These are phyloP conservation scores for Sphaerulina musiva DNA, from an alignment of 2,329 filamentous ascomycete genomes.

Conservation along the genomic window DNA sequence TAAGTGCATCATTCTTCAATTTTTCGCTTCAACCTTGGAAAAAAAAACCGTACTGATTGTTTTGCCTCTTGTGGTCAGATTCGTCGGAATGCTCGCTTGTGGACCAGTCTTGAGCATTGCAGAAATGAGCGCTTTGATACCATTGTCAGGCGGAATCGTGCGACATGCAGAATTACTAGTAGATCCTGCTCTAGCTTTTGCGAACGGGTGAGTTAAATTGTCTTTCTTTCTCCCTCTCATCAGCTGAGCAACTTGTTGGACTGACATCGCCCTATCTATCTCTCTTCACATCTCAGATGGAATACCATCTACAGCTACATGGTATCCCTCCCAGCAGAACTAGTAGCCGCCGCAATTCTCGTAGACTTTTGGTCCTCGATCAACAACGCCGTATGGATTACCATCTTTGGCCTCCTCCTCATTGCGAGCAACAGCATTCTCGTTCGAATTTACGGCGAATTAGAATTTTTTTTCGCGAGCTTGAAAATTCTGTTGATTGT, in stretches of 20 bases:
- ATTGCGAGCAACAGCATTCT: slow-evolving; percentile 20
- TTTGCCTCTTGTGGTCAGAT: no score
- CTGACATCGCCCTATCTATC: neutral
- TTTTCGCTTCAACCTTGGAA: no score
- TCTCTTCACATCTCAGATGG: no score
- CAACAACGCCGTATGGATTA: slow-evolving; percentile 23
- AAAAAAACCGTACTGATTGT: no score
- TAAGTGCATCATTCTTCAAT: no score
- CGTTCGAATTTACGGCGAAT: slow-evolving; percentile 33
- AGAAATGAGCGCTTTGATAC: slow-evolving; percentile 47
- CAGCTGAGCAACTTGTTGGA: no score
- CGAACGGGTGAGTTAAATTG: slow-evolving; percentile 4
- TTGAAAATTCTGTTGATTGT: slow-evolving; percentile 43
- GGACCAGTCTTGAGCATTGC: slow-evolving; percentile 47
- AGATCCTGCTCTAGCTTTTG: slow-evolving; percentile 40
- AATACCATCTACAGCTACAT: slow-evolving; percentile 16
- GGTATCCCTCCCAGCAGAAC: slow-evolving; percentile 21
- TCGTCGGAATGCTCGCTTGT: slow-evolving; percentile 46
- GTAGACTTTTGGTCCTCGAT: slow-evolving; percentile 24
- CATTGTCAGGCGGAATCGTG: slow-evolving; percentile 47
- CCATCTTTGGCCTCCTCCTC: slow-evolving; percentile 16
- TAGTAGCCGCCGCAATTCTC: slow-evolving; percentile 22
- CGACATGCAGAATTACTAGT: slow-evolving; percentile 46
- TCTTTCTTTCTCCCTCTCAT: no score
- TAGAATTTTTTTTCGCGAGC: slow-evolving; percentile 33